Evolutionary conservation across 1,284 basidiomycete species (phyloP).

Genomic region (Cutaneotrichosporon sp.): DNA sequence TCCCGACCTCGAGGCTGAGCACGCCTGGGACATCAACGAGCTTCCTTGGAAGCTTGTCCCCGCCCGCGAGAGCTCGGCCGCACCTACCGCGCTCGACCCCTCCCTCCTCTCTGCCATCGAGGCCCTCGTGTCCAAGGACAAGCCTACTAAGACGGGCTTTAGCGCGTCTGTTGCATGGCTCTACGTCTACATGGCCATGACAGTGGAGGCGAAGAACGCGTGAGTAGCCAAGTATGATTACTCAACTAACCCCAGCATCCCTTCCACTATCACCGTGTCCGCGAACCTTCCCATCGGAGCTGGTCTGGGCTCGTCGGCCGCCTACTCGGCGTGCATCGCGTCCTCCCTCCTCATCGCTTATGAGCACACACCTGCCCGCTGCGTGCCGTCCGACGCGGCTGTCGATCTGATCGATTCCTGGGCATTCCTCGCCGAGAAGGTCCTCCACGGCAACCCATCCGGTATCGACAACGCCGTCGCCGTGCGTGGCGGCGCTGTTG

Average conservation of each 20-base stretch:
- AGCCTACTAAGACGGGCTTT: conserved; percentile 51
- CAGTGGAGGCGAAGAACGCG: conserved; percentile 55
- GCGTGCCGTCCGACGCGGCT: conserved; percentile 60
- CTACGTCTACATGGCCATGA: conserved; percentile 85
- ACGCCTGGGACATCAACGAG: conserved; percentile 73
- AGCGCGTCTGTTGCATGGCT: conserved; percentile 78
- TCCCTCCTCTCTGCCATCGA: conserved; percentile 64
- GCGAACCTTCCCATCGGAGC: conserved; percentile 98
- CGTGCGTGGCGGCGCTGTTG: conserved; percentile 87
- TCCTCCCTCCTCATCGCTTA: conserved; percentile 62
- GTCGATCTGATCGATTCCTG: conserved; percentile 83
- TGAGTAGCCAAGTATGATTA: conserved; percentile 41
- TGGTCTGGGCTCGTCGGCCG: conserved; percentile 93
- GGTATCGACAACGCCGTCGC: conserved; percentile 96
- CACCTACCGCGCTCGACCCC: conserved; percentile 65
- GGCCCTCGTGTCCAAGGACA: conserved; percentile 32
- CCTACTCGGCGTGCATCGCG: conserved; percentile 83
- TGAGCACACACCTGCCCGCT: conserved; percentile 32
- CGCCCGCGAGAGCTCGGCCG: conserved; percentile 50
- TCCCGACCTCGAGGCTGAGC: conserved; percentile 72
- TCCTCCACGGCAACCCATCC: conserved; percentile 94
- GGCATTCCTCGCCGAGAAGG: conserved; percentile 94
- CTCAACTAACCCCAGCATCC: conserved; percentile 20
- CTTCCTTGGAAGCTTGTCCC: conserved; percentile 78
- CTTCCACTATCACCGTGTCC: conserved; percentile 71